Base-by-base conservation (phyloP, 768 basidiomycete genomes). In the Strobilomyces confusus region DNA sequence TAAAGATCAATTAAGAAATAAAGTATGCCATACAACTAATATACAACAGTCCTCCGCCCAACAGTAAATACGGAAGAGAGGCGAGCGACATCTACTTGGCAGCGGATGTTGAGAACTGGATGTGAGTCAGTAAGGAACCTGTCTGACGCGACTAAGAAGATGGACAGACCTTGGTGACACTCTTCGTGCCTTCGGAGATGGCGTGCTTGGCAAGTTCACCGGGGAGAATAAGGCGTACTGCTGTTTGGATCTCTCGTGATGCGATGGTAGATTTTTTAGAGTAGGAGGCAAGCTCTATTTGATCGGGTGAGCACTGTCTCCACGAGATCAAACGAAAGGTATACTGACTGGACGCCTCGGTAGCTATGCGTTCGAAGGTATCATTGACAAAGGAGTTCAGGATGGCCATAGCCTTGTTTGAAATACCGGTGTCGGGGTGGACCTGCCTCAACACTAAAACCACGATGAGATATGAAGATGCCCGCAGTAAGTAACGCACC, bases 221-320 rank as follows among this genome's bases (percentile, higher is more conserved):
- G 56, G 95, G 94, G 25, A 98, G 86, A 67, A 98, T 97, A 42
- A 95, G 80, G 52, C 95, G 89, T 47, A 97, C 95, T 37, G 91
- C 81, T 29, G 95, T 98, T 75, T 98, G 95, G 67, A 98, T 98
- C 75, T 98, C 95, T 55, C 95, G 90, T 22, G 93, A 97, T 19
- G 95, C 95, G 72, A 98, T 98, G 41, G 95, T 98, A 4, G 95
- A 97, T 75, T 97, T 95, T 83, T 98, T 95, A 51, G 95, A 97
- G 81, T 98, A 98, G 1, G 92, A 83, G 51, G 95, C 93, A 66
- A 98, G 92, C 75, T 95, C 90, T 92, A 22, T 17, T 63, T 5
- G 33, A 2, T 2, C 11, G 3, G 3, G 52, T 49, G 55, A 52
- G 48, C 11, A 20, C 26, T 9, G 17, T 30, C 36, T 4, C 19